Conservation (phyloP, 805 yeast genomes). For the Debaryomyces maramus region DNA sequence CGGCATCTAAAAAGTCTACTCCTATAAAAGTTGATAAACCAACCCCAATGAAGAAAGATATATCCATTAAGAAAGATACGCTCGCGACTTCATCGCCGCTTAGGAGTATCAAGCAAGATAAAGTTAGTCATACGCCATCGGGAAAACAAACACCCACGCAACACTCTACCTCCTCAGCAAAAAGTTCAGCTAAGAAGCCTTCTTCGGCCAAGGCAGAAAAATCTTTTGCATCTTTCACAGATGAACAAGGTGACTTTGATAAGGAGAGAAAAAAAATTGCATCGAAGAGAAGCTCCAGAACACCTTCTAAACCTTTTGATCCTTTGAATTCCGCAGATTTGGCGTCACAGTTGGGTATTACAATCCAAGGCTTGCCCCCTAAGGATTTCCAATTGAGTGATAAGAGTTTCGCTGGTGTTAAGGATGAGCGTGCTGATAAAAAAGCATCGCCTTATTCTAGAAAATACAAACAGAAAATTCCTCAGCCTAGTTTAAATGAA, state of each 20-base stretch:
- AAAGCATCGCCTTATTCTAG: neutral
- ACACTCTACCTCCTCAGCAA: neutral
- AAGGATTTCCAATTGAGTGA: constrained; percentile 5
- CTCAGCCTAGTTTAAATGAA: neutral
- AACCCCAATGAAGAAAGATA: neutral
- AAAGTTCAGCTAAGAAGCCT: neutral
- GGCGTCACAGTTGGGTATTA: constrained; percentile 35
- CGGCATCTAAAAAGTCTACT: constrained; percentile 3
- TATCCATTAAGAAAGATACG: neutral
- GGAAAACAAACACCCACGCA: neutral
- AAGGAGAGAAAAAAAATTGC: constrained; percentile 17
- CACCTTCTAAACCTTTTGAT: constrained; percentile 2
- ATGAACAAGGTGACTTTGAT: constrained; percentile 28
- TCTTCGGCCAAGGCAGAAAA: constrained; percentile 4
- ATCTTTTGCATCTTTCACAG: constrained; percentile 15
- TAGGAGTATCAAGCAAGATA: neutral
- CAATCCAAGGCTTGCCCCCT: constrained; percentile 18
- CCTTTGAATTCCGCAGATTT: constrained; percentile 24
- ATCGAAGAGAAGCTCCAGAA: constrained; percentile 1
- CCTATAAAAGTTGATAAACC: constrained; percentile 6
- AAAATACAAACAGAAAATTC: neutral
- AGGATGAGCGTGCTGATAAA: constrained; percentile 4
- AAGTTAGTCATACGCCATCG: neutral
- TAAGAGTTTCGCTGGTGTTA: constrained; percentile 10
- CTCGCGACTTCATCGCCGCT: neutral